Conservation (phyloP, 169 alveolate species). For the Blepharisma undulans region DNA sequence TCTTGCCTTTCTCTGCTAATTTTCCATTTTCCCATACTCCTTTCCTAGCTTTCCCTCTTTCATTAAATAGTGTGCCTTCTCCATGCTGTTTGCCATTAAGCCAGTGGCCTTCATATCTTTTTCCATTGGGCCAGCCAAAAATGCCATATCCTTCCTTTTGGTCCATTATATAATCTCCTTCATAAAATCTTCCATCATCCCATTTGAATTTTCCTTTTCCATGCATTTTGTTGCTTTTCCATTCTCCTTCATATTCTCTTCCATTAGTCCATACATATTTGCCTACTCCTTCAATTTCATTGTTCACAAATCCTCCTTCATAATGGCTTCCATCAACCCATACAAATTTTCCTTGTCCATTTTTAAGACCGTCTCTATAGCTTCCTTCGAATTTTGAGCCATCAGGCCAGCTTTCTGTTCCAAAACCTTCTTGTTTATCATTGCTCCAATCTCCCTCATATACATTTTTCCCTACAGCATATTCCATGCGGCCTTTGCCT, state of each 20-base stretch:
- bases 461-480: slow-evolving; percentile 28
- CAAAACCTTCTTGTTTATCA: slow-evolving; percentile 52
- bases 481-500: background rate
- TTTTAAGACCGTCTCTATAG: slow-evolving; percentile 52
- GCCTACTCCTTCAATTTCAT: slow-evolving; percentile 64
- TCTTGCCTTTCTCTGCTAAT: background rate
- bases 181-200: slow-evolving; percentile 78
- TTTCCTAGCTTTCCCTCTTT: slow-evolving; percentile 50
- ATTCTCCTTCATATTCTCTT: slow-evolving; percentile 72
- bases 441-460: slow-evolving; percentile 58
- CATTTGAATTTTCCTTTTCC: slow-evolving; percentile 75
- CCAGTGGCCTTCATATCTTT: slow-evolving; percentile 73
- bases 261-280: slow-evolving; percentile 66
- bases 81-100: slow-evolving; percentile 65
- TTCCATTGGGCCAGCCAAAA: slow-evolving; percentile 75
- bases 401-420: slow-evolving; percentile 58
- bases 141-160: slow-evolving; percentile 77
- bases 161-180: slow-evolving; percentile 76
- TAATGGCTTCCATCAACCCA: slow-evolving; percentile 53
- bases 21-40: slow-evolving; percentile 58
- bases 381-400: slow-evolving; percentile 60
- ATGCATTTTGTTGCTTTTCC: slow-evolving; percentile 75
- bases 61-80: slow-evolving; percentile 45
- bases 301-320: slow-evolving; percentile 61
- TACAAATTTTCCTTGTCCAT: slow-evolving; percentile 38